Conservation (phyloP, 805 yeast genomes). For the Isabelozyma pseudorhagii region DNA sequence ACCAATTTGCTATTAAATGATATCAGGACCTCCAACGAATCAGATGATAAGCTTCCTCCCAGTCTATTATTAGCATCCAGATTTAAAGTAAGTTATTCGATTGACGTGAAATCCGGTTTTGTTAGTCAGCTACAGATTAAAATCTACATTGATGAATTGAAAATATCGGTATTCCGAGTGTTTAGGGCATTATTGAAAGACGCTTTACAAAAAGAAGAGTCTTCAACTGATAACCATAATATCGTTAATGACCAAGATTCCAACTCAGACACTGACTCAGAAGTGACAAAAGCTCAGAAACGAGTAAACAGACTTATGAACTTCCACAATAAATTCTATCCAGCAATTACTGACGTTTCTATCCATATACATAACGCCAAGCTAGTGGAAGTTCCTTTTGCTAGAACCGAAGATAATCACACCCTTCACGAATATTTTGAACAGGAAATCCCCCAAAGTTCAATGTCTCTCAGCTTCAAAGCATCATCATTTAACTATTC, state of each 20-base stretch:
- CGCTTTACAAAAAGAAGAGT: neutral
- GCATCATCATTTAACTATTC: constrained; percentile 21
- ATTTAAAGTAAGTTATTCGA: constrained; percentile 9
- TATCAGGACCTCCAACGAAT: constrained; percentile 6
- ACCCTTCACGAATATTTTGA: constrained; percentile 19
- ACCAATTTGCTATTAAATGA: constrained; percentile 8
- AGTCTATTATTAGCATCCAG: constrained; percentile 8
- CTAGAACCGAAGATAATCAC: constrained; percentile 18
- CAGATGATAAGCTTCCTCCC: constrained; percentile 2
- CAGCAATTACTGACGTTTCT: constrained; percentile 20
- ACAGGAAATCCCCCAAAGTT: constrained; percentile 13
- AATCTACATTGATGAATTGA: constrained; percentile 19
- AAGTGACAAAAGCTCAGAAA: neutral
- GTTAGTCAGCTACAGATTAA: constrained; percentile 15
- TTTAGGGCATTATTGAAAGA: neutral
- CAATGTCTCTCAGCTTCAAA: constrained; percentile 21
- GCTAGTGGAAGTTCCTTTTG: constrained; percentile 28
- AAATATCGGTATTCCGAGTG: constrained; percentile 9
- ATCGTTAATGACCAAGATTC: neutral
- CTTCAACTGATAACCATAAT: neutral
- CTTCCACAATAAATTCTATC: constrained; percentile 18
- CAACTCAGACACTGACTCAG: neutral
- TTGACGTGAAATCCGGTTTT: constrained; percentile 14
- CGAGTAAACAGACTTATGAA: constrained; percentile 6
- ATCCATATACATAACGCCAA: constrained; percentile 23